Conservation (phyloP, 2,329 filamentous ascomycete species). For the Huntiella savannae region DNA sequence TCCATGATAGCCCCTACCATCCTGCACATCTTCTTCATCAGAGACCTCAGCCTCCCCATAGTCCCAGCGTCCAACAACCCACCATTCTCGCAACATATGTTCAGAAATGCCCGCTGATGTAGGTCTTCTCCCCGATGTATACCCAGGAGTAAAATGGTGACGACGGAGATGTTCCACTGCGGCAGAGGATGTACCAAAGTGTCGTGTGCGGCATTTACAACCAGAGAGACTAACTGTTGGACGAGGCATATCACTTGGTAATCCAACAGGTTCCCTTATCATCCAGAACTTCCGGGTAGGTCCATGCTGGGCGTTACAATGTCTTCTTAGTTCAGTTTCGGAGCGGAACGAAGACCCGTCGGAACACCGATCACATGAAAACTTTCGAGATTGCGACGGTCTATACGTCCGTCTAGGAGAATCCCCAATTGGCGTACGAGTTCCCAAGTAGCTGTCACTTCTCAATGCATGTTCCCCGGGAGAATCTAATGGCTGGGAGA, state of each 20-base stretch:
- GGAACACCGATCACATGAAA: slow-evolving; percentile 56
- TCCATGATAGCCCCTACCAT: slow-evolving; percentile 5
- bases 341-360: slow-evolving; percentile 68
- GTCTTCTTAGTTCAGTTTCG: slow-evolving; percentile 65
- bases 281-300: slow-evolving; percentile 23
- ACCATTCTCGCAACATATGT: slow-evolving; percentile 39
- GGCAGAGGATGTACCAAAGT: slow-evolving; percentile 40
- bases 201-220: slow-evolving; percentile 23
- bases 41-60: slow-evolving; percentile 25
- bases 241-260: no score
- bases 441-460: slow-evolving; percentile 11
- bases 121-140: slow-evolving; percentile 31
- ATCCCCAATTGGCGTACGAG: background rate
- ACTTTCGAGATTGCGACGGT: slow-evolving; percentile 45
- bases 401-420: background rate
- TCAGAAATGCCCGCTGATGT: slow-evolving; percentile 37
- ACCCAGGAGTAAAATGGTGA: slow-evolving; percentile 36
- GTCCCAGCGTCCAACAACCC: slow-evolving; percentile 19
- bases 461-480: slow-evolving; percentile 4
- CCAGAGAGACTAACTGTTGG: background rate
- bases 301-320: slow-evolving; percentile 40
- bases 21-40: slow-evolving; percentile 18
- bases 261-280: background rate
- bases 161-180: slow-evolving; percentile 38
- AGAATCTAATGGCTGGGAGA: slow-evolving; percentile 9